Conservation (phyloP, 73 alveolate species). For the Uronychia setigera region DNA sequence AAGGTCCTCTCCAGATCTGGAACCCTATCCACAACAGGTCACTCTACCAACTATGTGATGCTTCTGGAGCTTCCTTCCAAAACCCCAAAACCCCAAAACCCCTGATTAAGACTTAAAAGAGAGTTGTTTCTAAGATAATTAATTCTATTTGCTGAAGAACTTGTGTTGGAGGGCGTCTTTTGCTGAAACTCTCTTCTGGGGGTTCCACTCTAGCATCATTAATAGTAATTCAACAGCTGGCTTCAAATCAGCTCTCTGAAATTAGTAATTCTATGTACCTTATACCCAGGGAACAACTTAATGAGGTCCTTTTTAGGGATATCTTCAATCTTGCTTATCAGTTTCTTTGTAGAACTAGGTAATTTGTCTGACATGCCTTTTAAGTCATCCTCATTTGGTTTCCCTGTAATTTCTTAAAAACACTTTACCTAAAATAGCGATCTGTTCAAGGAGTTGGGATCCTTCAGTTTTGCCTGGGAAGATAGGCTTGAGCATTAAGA, state of each 20-base stretch:
- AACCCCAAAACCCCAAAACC: conserved; percentile 28
- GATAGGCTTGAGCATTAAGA: conserved; percentile 57
- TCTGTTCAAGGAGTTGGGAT: conserved; percentile 55
- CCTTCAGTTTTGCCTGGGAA: conserved; percentile 81
- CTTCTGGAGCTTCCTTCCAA: neutral
- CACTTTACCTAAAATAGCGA: conserved; percentile 61
- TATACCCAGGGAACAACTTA: conserved; percentile 29
- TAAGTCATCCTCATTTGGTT: conserved; percentile 33
- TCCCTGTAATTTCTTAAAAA: neutral
- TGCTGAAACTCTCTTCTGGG: conserved; percentile 72
- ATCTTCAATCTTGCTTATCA: conserved; percentile 49
- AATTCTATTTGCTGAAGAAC: conserved; percentile 37
- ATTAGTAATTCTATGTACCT: neutral
- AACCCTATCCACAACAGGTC: neutral
- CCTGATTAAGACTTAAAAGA: conserved; percentile 3
- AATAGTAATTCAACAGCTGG: conserved; percentile 60
- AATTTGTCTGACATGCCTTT: conserved; percentile 26
- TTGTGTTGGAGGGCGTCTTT: conserved; percentile 71
- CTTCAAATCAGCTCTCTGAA: conserved; percentile 14
- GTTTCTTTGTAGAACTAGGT: conserved; percentile 21
- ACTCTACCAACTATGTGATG: neutral
- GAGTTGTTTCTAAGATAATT: conserved; percentile 5
- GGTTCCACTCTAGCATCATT: conserved; percentile 75
- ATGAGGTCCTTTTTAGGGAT: conserved; percentile 44
- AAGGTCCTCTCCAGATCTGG: neutral